Conservation (phyloP, 495 filamentous ascomycete genomes). For the Penicillium subrubescens region DNA sequence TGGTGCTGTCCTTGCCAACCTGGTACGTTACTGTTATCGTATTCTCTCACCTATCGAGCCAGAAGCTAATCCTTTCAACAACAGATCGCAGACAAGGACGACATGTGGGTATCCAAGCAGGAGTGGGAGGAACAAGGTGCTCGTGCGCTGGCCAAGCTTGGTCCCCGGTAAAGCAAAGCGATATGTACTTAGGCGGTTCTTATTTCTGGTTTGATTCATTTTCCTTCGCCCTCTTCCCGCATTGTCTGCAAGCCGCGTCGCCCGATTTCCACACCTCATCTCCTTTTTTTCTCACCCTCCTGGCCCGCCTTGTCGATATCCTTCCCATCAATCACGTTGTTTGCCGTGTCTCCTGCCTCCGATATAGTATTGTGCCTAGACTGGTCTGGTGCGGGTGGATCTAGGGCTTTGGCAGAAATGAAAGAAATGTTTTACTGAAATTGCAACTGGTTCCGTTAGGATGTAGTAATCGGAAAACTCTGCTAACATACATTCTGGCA, state of each 20-base stretch:
- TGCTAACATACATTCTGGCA: not conserved
- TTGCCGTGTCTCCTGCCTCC: constrained; percentile 22
- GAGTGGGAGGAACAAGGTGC: constrained; percentile 96
- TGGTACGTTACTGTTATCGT: constrained; percentile 57
- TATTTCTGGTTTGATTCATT: constrained; percentile 11
- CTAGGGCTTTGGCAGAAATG: constrained; percentile 31
- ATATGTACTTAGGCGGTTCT: constrained; percentile 29
- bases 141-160: constrained; percentile 86
- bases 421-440: constrained; percentile 23
- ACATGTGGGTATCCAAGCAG: constrained; percentile 97
- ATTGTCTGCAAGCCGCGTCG: constrained; percentile 30
- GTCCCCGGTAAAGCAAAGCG: constrained; percentile 59
- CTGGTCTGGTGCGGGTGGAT: constrained; percentile 30
- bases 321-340: constrained; percentile 22
- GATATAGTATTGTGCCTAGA: constrained; percentile 32
- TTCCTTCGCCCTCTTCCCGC: constrained; percentile 24
- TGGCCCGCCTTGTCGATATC: constrained; percentile 26
- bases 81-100: constrained; percentile 93
- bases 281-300: constrained; percentile 11
- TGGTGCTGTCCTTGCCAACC: constrained; percentile 94
- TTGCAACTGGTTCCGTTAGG: not conserved
- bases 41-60: not conserved
- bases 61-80: constrained; percentile 20
- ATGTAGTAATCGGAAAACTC: not conserved
- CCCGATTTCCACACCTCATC: constrained; percentile 8